These are phyloP conservation scores for Cyclostephanos invisitatus DNA, from an alignment of 108 stramenopile species.

Conservation along the genomic window DNA sequence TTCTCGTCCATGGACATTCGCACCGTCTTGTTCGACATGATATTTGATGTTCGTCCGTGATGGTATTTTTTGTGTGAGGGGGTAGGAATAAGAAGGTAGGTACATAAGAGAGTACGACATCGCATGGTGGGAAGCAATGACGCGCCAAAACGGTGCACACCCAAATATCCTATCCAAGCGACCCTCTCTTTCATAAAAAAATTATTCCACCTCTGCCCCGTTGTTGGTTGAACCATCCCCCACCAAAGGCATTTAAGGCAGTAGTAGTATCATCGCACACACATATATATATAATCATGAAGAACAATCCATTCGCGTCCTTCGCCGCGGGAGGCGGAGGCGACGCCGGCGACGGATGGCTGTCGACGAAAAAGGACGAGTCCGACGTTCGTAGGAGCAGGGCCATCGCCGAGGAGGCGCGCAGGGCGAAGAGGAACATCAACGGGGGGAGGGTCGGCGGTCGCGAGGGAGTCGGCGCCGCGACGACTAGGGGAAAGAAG, in stretches of 20 bases:
- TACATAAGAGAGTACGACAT: no score
- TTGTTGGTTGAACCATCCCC: no score
- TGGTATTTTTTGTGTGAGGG: no score
- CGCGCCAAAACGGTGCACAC: no score
- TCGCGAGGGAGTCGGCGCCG: slow-evolving; percentile 16
- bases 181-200: no score
- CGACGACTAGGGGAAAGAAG: slow-evolving; percentile 22
- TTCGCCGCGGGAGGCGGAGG: slow-evolving; percentile 30
- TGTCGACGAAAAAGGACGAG: slow-evolving; percentile 74
- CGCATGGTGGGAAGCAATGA: no score
- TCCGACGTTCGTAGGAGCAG: slow-evolving; percentile 42
- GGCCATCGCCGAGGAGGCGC: slow-evolving; percentile 22
- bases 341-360: slow-evolving; percentile 50
- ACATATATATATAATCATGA: slow-evolving; percentile 11
- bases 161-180: no score
- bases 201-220: no score
- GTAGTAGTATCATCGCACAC: no score
- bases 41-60: neutral
- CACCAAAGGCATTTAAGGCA: no score
- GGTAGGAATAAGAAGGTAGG: no score
- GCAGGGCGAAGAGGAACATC: neutral
- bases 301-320: slow-evolving; percentile 33
- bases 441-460: slow-evolving; percentile 1
- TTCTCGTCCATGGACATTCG: slow-evolving; percentile 92
- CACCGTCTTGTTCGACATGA: slow-evolving; percentile 47